Conservation (phyloP, 148 eudicot genomes). For the Persicaria maculosa region DNA sequence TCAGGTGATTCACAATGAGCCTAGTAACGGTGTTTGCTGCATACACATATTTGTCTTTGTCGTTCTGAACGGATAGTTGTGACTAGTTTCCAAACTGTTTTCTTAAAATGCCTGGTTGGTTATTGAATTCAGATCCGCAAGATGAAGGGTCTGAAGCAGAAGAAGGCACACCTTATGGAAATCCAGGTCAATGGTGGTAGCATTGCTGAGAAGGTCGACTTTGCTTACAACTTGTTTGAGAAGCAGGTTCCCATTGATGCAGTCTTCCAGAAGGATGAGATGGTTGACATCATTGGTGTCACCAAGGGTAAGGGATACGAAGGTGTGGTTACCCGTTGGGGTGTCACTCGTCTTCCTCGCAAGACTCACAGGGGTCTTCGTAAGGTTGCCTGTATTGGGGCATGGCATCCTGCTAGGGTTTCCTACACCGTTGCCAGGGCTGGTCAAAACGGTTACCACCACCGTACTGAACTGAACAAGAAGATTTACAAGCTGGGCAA, state of each 20-base stretch:
- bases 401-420: constrained; percentile 89
- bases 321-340: constrained; percentile 90
- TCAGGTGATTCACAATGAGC: constrained; percentile 35
- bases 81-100: no score
- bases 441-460: constrained; percentile 83
- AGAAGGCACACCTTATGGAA: constrained; percentile 82
- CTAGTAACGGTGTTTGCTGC: no score
- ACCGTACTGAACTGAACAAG: constrained; percentile 79
- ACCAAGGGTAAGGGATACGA: constrained; percentile 88
- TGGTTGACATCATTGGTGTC: constrained; percentile 82
- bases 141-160: constrained; percentile 70
- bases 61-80: no score
- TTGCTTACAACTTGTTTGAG: constrained; percentile 61
- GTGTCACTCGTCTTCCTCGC: constrained; percentile 81
- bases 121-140: constrained; percentile 20
- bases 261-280: constrained; percentile 59
- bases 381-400: constrained; percentile 81
- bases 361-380: constrained; percentile 90
- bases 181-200: constrained; percentile 66
- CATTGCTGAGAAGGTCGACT: constrained; percentile 58
- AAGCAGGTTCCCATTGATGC: constrained; percentile 71
- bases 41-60: no score
- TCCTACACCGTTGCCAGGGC: constrained; percentile 85
- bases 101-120: background rate
- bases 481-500: constrained; percentile 73